Conservation (phyloP, 768 basidiomycete species). For the Lactarius sanguifluus region DNA sequence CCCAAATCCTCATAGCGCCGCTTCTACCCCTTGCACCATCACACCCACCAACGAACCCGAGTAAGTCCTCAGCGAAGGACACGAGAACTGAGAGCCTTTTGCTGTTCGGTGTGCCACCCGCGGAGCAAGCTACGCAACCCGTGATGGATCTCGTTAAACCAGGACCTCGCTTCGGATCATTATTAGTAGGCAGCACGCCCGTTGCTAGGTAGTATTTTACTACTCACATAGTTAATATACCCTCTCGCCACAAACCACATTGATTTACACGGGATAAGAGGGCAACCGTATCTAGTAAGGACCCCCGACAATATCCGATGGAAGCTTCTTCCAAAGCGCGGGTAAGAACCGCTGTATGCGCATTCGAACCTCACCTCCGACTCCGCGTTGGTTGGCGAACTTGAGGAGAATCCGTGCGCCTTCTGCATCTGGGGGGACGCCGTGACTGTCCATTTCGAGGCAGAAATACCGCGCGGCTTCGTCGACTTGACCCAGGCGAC, state of each 20-base stretch:
- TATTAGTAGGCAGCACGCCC: slow-evolving; percentile 56
- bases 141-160: slow-evolving; percentile 68
- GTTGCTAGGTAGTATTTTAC: slow-evolving; percentile 29
- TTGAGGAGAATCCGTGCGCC: slow-evolving; percentile 51
- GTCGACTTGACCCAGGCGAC: slow-evolving; percentile 60
- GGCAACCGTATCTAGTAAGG: not conserved
- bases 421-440: slow-evolving; percentile 48
- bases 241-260: not conserved
- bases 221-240: slow-evolving; percentile 14
- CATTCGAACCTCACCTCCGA: slow-evolving; percentile 20
- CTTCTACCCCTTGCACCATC: slow-evolving; percentile 47
- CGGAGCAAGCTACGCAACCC: slow-evolving; percentile 55
- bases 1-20: slow-evolving; percentile 60
- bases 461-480: slow-evolving; percentile 68
- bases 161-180: slow-evolving; percentile 70
- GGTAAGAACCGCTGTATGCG: slow-evolving; percentile 29
- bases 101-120: slow-evolving; percentile 50
- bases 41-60: slow-evolving; percentile 6
- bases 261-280: not conserved
- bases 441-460: slow-evolving; percentile 58
- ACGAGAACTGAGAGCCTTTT: slow-evolving; percentile 47
- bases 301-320: slow-evolving; percentile 10
- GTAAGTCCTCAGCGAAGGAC: slow-evolving; percentile 31
- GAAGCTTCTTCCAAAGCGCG: slow-evolving; percentile 24
- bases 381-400: slow-evolving; percentile 17